phyloP scores from a whole-genome alignment of 805 yeast genomes.

The Cyberlindnera saturnus region DNA sequence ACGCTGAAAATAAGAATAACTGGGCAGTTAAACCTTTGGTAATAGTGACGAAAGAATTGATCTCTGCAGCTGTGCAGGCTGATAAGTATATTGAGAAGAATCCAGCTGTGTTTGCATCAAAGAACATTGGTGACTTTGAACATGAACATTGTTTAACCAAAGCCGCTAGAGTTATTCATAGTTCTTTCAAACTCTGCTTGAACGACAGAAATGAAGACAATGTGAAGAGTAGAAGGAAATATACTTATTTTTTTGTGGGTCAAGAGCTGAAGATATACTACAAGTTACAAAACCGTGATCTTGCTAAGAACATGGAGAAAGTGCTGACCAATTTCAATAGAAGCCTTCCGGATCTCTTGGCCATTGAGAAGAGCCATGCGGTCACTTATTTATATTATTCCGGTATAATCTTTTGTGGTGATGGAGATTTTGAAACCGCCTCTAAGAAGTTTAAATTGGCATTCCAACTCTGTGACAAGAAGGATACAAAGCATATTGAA shows the following conservation, averaged over 20 bases:
- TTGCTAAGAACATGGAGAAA: slow-evolving; percentile 69
- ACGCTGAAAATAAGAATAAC: slow-evolving; percentile 44
- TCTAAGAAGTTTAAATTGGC: slow-evolving; percentile 49
- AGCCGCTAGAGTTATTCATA: slow-evolving; percentile 61
- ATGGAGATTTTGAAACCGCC: slow-evolving; percentile 50
- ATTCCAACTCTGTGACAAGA: slow-evolving; percentile 8
- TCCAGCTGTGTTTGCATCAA: slow-evolving; percentile 5
- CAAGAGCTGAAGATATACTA: slow-evolving; percentile 66
- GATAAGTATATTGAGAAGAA: slow-evolving; percentile 18
- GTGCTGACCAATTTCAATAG: slow-evolving; percentile 51
- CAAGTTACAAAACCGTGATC: slow-evolving; percentile 56
- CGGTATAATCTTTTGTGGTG: slow-evolving; percentile 61
- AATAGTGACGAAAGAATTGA: slow-evolving; percentile 34
- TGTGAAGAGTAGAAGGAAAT: slow-evolving; percentile 45
- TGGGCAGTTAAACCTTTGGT: slow-evolving; percentile 47
- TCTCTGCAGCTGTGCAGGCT: slow-evolving; percentile 16
- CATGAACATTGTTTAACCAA: slow-evolving; percentile 36
- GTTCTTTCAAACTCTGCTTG: slow-evolving; percentile 68
- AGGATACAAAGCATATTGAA: slow-evolving; percentile 20
- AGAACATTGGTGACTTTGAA: slow-evolving; percentile 21
- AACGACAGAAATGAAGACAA: slow-evolving; percentile 65
- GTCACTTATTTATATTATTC: slow-evolving; percentile 63
- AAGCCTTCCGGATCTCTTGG: slow-evolving; percentile 45
- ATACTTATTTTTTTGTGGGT: slow-evolving; percentile 66
- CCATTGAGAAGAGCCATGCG: slow-evolving; percentile 44